Evolutionary conservation across 306 rosid genomes (phyloP).

Genomic region (Vachellia collinsii): DNA sequence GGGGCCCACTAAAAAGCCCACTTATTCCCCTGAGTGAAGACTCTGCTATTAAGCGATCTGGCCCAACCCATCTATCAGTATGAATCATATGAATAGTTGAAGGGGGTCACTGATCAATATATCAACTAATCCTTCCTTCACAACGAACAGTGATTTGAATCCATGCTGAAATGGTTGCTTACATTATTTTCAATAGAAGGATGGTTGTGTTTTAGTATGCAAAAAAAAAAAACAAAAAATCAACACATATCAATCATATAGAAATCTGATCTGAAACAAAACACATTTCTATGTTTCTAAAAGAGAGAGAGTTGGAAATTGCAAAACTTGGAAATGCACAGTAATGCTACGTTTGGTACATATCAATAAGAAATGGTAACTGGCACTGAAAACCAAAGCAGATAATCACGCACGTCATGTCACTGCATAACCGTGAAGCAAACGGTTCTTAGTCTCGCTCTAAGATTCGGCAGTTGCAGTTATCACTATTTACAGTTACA

Average conservation of each 20-base stretch:
- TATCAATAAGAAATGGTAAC: no score
- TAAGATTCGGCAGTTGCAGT: background rate
- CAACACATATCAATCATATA: background rate
- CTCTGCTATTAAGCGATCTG: no score
- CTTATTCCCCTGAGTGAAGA: no score
- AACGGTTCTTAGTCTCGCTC: background rate
- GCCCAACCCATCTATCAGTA: background rate
- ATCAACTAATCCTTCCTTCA: no score
- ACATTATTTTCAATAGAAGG: no score
- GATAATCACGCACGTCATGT: background rate
- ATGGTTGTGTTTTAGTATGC: no score
- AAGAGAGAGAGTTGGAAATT: background rate
- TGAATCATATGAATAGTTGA: no score
- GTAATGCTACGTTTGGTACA: background rate
- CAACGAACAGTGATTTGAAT: no score
- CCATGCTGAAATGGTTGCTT: no score
- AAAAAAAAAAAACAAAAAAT: no score
- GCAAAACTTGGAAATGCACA: background rate
- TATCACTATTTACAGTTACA: background rate
- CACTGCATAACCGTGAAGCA: constrained; percentile 11
- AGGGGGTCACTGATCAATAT: no score
- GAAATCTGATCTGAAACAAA: background rate
- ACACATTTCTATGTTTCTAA: background rate
- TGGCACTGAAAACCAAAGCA: background rate
- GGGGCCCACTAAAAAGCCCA: background rate